A percentile compares a stretch with the other conserved stretches of the same genome.
phyloP scores from a whole-genome alignment of 345 rosid species.

The Salix viminalis region DNA sequence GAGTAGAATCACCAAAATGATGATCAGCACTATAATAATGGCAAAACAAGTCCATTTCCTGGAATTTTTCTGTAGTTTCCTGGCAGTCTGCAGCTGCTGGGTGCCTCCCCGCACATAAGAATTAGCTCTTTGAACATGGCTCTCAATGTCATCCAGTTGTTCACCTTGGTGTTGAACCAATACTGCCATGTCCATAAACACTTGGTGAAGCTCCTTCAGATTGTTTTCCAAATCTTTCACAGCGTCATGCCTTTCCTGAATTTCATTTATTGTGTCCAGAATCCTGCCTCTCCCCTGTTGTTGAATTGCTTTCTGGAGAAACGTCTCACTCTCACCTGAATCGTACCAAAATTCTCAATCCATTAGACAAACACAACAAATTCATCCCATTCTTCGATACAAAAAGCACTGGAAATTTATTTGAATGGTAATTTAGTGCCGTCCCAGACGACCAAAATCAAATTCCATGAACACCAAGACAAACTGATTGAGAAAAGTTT shows the following conservation, averaged over 20 bases:
- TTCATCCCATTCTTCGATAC: not conserved
- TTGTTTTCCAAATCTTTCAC: slow-evolving; percentile 76
- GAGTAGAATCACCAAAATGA: slow-evolving; percentile 52
- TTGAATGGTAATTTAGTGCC: not conserved
- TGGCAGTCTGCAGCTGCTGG: slow-evolving; percentile 49
- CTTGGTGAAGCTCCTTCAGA: slow-evolving; percentile 80
- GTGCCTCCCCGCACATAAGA: slow-evolving; percentile 67
- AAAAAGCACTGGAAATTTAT: not conserved
- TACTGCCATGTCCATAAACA: slow-evolving; percentile 81
- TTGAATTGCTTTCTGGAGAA: slow-evolving; percentile 83
- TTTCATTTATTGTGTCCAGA: slow-evolving; percentile 69
- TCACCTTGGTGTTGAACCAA: slow-evolving; percentile 76
- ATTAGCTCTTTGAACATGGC: slow-evolving; percentile 67
- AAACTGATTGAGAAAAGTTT: not conserved
- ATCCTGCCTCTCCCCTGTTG: slow-evolving; percentile 85
- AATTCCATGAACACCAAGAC: not conserved
- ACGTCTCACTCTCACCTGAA: slow-evolving; percentile 86
- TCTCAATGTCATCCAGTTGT: slow-evolving; percentile 73
- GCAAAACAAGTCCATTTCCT: slow-evolving; percentile 79
- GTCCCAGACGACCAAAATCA: not conserved
- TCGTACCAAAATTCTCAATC: not conserved
- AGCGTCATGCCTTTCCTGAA: slow-evolving; percentile 88
- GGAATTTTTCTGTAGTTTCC: slow-evolving; percentile 62
- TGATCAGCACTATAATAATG: slow-evolving; percentile 55
- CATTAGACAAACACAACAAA: not conserved